Base-by-base conservation (phyloP, 2,329 filamentous ascomycete genomes). In the Sclerotinia sclerotiorum region DNA sequence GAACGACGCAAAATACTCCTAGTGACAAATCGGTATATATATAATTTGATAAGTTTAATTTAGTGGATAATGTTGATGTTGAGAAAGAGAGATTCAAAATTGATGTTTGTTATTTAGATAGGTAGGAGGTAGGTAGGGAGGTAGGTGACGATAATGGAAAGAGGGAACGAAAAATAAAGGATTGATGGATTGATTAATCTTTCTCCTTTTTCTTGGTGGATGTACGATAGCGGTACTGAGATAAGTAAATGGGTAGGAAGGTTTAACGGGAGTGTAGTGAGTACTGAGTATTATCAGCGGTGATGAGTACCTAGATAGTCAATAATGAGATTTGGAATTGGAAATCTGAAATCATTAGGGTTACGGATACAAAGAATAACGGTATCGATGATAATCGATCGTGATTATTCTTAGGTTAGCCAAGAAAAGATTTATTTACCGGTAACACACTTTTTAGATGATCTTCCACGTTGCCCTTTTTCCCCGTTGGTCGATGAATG, bases 131-230 rank as follows among this genome's bases (percentile, higher is more conserved):
- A 35, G 4, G 32, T 3, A 35, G 4, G 32, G 5, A 35, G n/a
- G n/a, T 27, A n/a, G n/a, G 58, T 51, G 46, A 51, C 29, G 58
- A 62, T 49, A 21, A 51, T 62, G 35, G 42, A 27, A 60, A 17
- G 49, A 42, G 35, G 46, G 32, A 55, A 42, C 7, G 24, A 27
- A 24, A 17, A 32, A 21, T 52, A 42, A 24, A 44, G 55, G 65
- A 67, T 39, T 51, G 39, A 39, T 51, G 29, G 11, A 39, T 51
- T 51, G 11, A 39, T 51, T 51, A 27, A 24, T 61, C 21, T 3
- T 32, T 32, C 5, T 21, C 21, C 10, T 32, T 27, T 21, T 55
- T 15, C 13, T 10, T 39, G 57, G 27, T 61, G 44, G 29, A 39
- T 62, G 46, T 46, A 46, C 39, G 42, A 60, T 62, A 32, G 2